Evolutionary conservation across 768 basidiomycete genomes (phyloP), one percentile per base, ranked within the genome.

Genomic region (Clavaria fumosa): DNA sequence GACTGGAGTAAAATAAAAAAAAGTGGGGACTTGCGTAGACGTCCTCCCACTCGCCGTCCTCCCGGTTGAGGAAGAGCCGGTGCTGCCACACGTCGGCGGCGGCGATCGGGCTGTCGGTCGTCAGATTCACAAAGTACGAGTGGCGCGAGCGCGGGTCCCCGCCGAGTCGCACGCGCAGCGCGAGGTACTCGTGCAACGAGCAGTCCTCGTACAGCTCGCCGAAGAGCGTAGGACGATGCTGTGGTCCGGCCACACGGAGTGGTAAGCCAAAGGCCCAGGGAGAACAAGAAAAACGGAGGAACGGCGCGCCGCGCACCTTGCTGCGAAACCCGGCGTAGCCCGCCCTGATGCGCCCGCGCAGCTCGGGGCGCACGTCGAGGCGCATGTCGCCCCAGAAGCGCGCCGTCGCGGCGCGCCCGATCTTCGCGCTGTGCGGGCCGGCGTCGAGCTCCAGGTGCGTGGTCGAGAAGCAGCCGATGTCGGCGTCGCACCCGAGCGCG

Each of bases 51-150:
- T 63, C 59, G 18, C 72, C 68, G 40, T 77, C 69, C 19, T 63
- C 59, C 38, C 70, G 67, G 35, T 67, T 62, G 53, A 90, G 82
- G 57, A 72, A 84, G n/a, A 97, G 63, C 23, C 85, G 70, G 47
- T 96, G 90, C 52, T 95, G 93, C 78, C 84, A 97, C n/a, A 97
- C 61, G 53, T 93, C 88, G 24, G 75, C 79, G 35, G 75, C 69
- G n/a, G n/a, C n/a, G 34, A 83, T 64, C 31, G 73, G 67, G 1
- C 83, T 81, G 36, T 88, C 81, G 2, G 89, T 93, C 54, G 95
- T 90, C 32, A 96, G 61, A 57, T 97, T 96, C 34, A 88, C 80
- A 47, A 81, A 91, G 64, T 89, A 96, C n/a, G 83, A 77, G 46
- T 73, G 74, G 44, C 75, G 72, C 28, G 81, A 81, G 27, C 71